Conservation (phyloP, 1,139 yeast genomes). For the Taphrina wiesneri region DNA sequence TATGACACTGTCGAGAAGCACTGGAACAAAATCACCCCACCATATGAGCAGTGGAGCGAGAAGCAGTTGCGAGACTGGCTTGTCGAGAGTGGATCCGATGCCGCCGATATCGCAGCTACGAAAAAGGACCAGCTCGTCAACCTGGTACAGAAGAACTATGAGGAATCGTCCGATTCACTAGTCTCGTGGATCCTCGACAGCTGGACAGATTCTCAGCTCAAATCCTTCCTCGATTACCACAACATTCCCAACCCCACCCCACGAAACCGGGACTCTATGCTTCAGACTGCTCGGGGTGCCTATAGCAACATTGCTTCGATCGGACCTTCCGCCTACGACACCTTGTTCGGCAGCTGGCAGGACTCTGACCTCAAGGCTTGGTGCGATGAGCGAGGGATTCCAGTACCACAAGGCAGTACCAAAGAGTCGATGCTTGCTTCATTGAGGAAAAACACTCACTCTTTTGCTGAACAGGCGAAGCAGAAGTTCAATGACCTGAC, state of each 20-base stretch:
- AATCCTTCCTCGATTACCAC: conserved; percentile 48
- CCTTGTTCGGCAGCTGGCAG: conserved; percentile 54
- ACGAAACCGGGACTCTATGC: conserved; percentile 42
- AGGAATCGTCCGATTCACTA: conserved; percentile 37
- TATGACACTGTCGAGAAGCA: conserved; percentile 40
- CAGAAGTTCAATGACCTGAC: conserved; percentile 25
- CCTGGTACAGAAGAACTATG: conserved; percentile 37
- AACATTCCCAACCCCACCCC: conserved; percentile 41
- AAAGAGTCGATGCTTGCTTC: conserved; percentile 47
- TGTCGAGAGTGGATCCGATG: conserved; percentile 37
- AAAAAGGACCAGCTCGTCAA: conserved; percentile 39
- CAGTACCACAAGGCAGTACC: conserved; percentile 47
- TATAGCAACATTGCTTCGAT: conserved; percentile 47
- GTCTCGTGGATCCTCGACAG: conserved; percentile 54
- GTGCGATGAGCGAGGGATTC: conserved; percentile 52
- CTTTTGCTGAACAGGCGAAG: conserved; percentile 38
- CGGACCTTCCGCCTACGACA: conserved; percentile 49
- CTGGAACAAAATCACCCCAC: conserved; percentile 40
- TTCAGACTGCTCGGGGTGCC: conserved; percentile 47
- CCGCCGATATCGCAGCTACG: conserved; percentile 38
- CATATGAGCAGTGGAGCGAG: conserved; percentile 40
- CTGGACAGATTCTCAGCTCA: conserved; percentile 51
- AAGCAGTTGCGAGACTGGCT: conserved; percentile 39
- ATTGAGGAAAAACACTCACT: conserved; percentile 48
- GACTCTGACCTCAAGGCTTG: conserved; percentile 53